These are phyloP conservation scores for Maudiozyma serrabonitensis DNA, from an alignment of 805 yeast species.

Conservation along the genomic window DNA sequence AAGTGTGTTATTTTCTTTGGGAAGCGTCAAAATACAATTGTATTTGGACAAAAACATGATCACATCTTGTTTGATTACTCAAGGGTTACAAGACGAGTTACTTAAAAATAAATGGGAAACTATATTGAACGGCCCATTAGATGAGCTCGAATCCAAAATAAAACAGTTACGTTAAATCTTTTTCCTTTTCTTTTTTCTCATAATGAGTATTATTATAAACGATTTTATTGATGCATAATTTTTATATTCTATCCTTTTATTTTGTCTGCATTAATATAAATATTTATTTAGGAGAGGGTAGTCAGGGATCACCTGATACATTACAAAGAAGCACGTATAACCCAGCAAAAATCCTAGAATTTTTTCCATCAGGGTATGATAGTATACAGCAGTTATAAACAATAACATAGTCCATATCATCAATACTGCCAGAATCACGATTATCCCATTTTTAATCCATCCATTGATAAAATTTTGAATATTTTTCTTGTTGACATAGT, in stretches of 20 bases:
- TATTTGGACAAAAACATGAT: slow-evolving; percentile 12
- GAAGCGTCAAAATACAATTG: slow-evolving; percentile 9
- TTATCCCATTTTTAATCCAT: slow-evolving; percentile 5
- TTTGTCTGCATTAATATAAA: background rate
- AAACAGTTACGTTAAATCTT: slow-evolving; percentile 4
- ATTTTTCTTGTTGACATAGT: slow-evolving; percentile 7
- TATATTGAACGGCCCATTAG: slow-evolving; percentile 17
- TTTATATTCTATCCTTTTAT: background rate
- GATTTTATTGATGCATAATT: background rate
- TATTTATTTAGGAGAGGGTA: slow-evolving; percentile 3
- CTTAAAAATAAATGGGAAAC: slow-evolving; percentile 9
- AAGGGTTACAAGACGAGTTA: slow-evolving; percentile 4
- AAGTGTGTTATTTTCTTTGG: slow-evolving; percentile 8
- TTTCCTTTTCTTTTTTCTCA: too few species aligned
- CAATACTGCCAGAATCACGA: slow-evolving; percentile 10
- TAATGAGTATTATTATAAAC: background rate
- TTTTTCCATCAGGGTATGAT: slow-evolving; percentile 74
- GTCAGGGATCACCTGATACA: slow-evolving; percentile 32
- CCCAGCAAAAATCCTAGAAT: slow-evolving; percentile 61
- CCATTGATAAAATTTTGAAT: slow-evolving; percentile 1
- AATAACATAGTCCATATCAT: slow-evolving; percentile 48
- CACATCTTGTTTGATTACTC: slow-evolving; percentile 10
- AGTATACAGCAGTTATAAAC: slow-evolving; percentile 68
- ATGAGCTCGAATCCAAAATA: slow-evolving; percentile 12
- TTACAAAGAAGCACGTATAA: slow-evolving; percentile 37